Percentiles rank a stretch among this genome's conserved stretches.
Evolutionary conservation across 331 rosid genomes (phyloP).

Genomic region (Saraca asoca): DNA sequence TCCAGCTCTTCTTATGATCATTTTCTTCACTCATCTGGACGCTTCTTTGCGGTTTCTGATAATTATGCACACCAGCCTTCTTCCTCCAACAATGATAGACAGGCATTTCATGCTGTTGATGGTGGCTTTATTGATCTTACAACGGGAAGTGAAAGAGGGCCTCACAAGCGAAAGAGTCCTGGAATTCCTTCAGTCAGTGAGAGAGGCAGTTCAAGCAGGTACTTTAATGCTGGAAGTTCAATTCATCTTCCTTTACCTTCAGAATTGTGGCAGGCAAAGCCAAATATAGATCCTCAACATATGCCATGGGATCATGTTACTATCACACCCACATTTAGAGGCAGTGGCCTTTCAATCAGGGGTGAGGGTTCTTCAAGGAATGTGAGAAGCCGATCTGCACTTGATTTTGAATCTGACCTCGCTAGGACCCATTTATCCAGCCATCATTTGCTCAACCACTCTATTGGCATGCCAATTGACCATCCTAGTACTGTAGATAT

Average conservation of each 20-base stretch:
- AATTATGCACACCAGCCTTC: constrained; percentile 55
- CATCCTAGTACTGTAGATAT: constrained; percentile 54
- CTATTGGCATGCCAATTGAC: constrained; percentile 51
- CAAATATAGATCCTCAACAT: constrained; percentile 58
- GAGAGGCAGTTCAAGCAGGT: constrained; percentile 78
- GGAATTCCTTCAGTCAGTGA: constrained; percentile 69
- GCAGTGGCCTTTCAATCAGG: constrained; percentile 63
- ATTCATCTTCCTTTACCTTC: constrained; percentile 59
- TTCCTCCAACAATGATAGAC: constrained; percentile 67
- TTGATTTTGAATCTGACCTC: constrained; percentile 66
- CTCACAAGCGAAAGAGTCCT: constrained; percentile 83
- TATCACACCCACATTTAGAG: constrained; percentile 63
- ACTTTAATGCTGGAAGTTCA: constrained; percentile 65
- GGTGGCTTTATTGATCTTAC: constrained; percentile 70
- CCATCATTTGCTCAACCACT: constrained; percentile 50
- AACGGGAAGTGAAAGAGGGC: constrained; percentile 70
- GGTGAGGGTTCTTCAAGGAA: constrained; percentile 74
- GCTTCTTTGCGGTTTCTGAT: constrained; percentile 52
- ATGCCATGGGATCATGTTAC: constrained; percentile 69
- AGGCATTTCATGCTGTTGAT: constrained; percentile 59
- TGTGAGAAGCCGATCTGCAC: constrained; percentile 77
- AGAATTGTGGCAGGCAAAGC: constrained; percentile 65
- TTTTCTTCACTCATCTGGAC: constrained; percentile 60
- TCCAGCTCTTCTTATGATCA: constrained; percentile 65
- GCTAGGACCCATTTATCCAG: constrained; percentile 59